Base-by-base conservation (phyloP, 805 yeast species). In the Zygosaccharomyces lentus region DNA sequence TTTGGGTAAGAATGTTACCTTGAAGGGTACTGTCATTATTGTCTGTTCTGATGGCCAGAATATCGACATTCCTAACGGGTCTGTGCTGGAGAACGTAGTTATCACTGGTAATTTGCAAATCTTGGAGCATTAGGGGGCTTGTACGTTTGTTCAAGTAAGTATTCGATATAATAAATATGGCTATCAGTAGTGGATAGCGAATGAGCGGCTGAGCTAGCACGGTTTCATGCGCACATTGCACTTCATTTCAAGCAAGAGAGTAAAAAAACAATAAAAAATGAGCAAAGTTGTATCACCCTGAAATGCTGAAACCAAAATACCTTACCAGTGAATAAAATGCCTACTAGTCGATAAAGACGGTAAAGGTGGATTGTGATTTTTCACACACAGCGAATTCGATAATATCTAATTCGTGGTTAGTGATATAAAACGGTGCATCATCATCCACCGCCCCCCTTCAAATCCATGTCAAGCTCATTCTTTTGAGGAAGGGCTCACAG, bases 31-130 rank as follows among this genome's bases (percentile, higher is more conserved):
- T 9, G 99, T 93, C 51, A 93, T 93, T 63, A 87, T 93, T 57
- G 98, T 93, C 44, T 91, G 97, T 70, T 89, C 90, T 49, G 98
- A 93, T 63, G 97, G 97, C 51, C 93, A 89, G 66, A 87, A 81
- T 73, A 93, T 93, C 61, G 97, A 93, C 65, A 88, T 93, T 75
- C 99, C 99, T 58, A 90, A 93, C 64, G 99, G 99, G 34, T 80
- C 96, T 10, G 76, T 90, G 45, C 77, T 93, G 61, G 99, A 93
- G 69, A 93, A 93, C 64, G 98, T 91, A 42, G 99, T 91, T 52
- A 87, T 91, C 59, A 91, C 99, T 43, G 99, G 99, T 68, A 89
- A 87, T 72, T 78, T 91, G 70, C 88, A 95, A 61, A 90, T 93
- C 59, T 77, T 90, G 62, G 97, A 90, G 72, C 97, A 90, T 69